Evolutionary conservation across 2,329 filamentous ascomycete genomes (phyloP), one percentile per base, ranked within the genome.

Genomic region (Alternaria incomplexa): DNA sequence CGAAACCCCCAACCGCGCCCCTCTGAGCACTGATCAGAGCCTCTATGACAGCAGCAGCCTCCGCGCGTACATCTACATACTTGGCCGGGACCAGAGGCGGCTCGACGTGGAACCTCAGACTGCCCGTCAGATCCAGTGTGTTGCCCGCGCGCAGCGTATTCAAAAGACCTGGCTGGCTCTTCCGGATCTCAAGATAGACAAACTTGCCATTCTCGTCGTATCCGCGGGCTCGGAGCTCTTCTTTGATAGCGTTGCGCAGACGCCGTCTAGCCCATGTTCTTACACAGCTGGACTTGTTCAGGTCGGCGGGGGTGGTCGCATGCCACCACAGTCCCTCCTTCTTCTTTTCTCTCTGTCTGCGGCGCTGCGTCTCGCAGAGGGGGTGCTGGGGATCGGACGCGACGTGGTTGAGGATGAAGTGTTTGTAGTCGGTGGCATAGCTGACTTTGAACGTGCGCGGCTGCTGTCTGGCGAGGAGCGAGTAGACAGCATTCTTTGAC

Each of bases 271-370:
- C 69, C 77, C 77, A 79, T 32, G 72, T 59, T 43, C 77, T 54
- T 45, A 80, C 75, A 15, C 75, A 76, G 22, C 69, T 70, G 6
- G 73, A 77, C 61, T 76, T 79, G 25, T 70, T 74, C 20, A 73
- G 53, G 13, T 71, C 71, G 12, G 61, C 13, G 10, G 64, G 58
- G 3, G 69, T 68, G 3, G 72, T 75, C 6, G 71, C 69, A 58
- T 76, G 67, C 77, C 76, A 78, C 77, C 76, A 79, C 3, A 80
- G 69, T 0, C 73, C 72, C 20, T 76, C 67, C 23, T 63, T 64
- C 20, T 70, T 70, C n/a, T 69, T 67, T 25, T 66, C 60, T 2
- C 48, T 36, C 11, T 65, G 56, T 20, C 61, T 64, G 25, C 76
- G 74, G 36, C 50, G 64, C 48, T 69, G 72, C 9, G 64, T 52